Conservation (phyloP, 1,284 basidiomycete genomes). For the Salmacisia buchloeana region DNA sequence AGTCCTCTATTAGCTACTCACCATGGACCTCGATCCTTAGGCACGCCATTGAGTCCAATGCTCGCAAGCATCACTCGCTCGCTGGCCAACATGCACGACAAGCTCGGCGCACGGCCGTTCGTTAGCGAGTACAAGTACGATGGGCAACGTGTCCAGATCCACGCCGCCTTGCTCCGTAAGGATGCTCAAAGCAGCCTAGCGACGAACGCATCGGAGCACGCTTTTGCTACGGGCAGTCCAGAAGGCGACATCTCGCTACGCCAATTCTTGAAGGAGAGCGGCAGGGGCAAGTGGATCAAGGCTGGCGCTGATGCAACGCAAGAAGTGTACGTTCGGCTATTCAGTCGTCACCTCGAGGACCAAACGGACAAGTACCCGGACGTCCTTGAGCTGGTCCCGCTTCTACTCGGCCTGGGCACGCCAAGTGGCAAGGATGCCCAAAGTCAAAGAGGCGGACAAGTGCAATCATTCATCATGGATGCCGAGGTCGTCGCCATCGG, state of each 20-base stretch:
- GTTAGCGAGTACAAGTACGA: constrained; percentile 71
- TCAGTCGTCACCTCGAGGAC: constrained; percentile 83
- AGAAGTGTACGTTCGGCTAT: constrained; percentile 62
- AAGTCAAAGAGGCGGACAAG: constrained; percentile 17
- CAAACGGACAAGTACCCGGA: constrained; percentile 90
- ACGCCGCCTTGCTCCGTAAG: constrained; percentile 53
- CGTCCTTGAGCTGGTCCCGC: constrained; percentile 58
- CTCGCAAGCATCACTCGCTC: constrained; percentile 64
- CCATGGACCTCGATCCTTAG: neutral
- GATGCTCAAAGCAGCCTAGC: neutral
- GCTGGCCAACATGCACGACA: constrained; percentile 72
- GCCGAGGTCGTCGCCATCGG: constrained; percentile 60
- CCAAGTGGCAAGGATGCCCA: constrained; percentile 10
- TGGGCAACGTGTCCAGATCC: constrained; percentile 80
- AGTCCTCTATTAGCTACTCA: no score
- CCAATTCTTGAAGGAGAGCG: constrained; percentile 1
- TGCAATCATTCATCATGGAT: constrained; percentile 74
- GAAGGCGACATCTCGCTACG: neutral
- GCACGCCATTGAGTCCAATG: constrained; percentile 56
- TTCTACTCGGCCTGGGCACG: constrained; percentile 28
- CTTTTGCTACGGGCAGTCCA: neutral
- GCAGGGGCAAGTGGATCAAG: constrained; percentile 38
- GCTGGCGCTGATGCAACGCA: constrained; percentile 19
- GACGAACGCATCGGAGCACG: neutral
- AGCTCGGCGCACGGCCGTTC: constrained; percentile 54